phyloP scores from a whole-genome alignment of 352 stramenopile species.

The Pythium aquatile region DNA sequence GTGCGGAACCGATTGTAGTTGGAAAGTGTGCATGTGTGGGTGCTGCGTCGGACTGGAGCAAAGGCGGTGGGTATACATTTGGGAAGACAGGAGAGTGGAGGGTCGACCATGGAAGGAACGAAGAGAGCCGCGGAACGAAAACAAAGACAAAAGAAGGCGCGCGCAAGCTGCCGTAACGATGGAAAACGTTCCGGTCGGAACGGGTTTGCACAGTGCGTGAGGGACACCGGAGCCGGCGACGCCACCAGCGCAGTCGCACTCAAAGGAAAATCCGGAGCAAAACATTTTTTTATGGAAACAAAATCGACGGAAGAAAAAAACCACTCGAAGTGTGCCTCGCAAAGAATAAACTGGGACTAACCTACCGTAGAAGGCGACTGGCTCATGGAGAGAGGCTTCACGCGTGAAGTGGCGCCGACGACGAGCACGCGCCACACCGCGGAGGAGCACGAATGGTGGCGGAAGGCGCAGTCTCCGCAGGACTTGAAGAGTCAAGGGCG shows the following conservation, averaged over 20 bases:
- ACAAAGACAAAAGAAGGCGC: slow-evolving; percentile 11
- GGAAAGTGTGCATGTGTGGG: not conserved
- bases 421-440: too few species aligned
- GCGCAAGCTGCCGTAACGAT: slow-evolving; percentile 6
- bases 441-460: not conserved
- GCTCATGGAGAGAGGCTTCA: not conserved
- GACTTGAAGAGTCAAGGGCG: not conserved
- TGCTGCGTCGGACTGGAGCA: slow-evolving; percentile 1
- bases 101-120: slow-evolving; percentile 11
- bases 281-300: slow-evolving; percentile 11
- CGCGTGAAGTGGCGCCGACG: not conserved
- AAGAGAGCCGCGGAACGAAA: slow-evolving; percentile 6
- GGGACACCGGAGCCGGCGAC: too few species aligned
- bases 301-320: slow-evolving; percentile 9
- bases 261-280: slow-evolving; percentile 13
- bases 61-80: not conserved
- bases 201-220: not conserved
- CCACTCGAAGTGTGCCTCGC: not conserved
- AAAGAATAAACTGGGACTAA: not conserved
- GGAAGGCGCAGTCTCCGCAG: not conserved
- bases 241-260: too few species aligned
- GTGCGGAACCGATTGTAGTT: not conserved
- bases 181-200: slow-evolving; percentile 8
- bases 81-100: not conserved
- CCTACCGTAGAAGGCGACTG: not conserved